Conservation (phyloP, 2,329 filamentous ascomycete genomes). For the Nemania sp. region DNA sequence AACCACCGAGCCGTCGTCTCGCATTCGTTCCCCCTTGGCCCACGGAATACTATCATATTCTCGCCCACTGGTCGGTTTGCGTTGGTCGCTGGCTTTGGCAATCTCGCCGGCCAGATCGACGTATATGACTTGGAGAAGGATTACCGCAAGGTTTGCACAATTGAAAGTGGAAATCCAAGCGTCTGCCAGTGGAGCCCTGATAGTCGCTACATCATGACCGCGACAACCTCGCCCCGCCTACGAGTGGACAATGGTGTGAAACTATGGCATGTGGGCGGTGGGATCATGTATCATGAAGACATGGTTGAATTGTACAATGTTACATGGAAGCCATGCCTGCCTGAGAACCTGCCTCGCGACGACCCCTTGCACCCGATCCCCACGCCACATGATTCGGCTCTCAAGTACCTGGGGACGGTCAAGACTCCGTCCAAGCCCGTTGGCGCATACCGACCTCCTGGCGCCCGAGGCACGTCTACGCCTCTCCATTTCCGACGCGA, state of each 20-base stretch:
- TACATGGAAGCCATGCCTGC: slow-evolving; percentile 77
- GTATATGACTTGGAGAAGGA: slow-evolving; percentile 96
- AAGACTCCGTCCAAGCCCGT: slow-evolving; percentile 96
- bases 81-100: slow-evolving; percentile 93
- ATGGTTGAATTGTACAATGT: slow-evolving; percentile 94
- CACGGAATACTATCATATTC: slow-evolving; percentile 93
- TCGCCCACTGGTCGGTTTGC: slow-evolving; percentile 93
- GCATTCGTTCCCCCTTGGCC: slow-evolving; percentile 83
- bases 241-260: slow-evolving; percentile 96
- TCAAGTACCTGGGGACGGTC: slow-evolving; percentile 78
- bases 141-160: slow-evolving; percentile 87
- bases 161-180: slow-evolving; percentile 93
- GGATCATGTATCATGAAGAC: slow-evolving; percentile 92
- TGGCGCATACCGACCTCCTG: slow-evolving; percentile 94
- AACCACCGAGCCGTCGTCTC: slow-evolving; percentile 82
- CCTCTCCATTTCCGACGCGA: slow-evolving; percentile 96
- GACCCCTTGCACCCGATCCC: slow-evolving; percentile 78
- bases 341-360: slow-evolving; percentile 59
- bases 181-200: slow-evolving; percentile 98
- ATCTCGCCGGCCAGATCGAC: slow-evolving; percentile 95
- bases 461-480: slow-evolving; percentile 84
- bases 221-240: slow-evolving; percentile 93
- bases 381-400: slow-evolving; percentile 78
- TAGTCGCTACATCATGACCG: slow-evolving; percentile 92
- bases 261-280: slow-evolving; percentile 88